phyloP scores from a whole-genome alignment of 176 grass and related monocot genomes.

The Puya raimondii region DNA sequence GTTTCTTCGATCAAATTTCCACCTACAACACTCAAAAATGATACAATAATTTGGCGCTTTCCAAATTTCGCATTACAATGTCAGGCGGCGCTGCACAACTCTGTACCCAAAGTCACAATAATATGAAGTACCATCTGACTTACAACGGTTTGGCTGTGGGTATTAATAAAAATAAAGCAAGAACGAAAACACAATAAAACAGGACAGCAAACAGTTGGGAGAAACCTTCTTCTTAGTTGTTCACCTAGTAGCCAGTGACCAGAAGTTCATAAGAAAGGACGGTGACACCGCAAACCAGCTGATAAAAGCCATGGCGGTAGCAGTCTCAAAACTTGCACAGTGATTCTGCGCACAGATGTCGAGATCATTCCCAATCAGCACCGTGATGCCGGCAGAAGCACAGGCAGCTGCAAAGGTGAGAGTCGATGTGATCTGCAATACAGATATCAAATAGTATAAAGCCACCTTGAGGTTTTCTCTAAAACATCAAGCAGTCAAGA shows the following conservation, averaged over 20 bases:
- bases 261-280: constrained; percentile 57
- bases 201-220: background rate
- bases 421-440: constrained; percentile 57
- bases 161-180: no score
- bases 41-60: no score
- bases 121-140: no score
- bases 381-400: constrained; percentile 58
- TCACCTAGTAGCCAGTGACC: constrained; percentile 53
- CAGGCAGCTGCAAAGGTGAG: constrained; percentile 67
- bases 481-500: background rate
- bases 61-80: no score
- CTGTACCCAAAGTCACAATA: no score
- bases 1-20: no score
- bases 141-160: no score
- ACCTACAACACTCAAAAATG: no score
- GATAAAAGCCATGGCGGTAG: constrained; percentile 80
- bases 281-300: constrained; percentile 69
- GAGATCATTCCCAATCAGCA: constrained; percentile 69
- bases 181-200: background rate
- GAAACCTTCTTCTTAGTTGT: background rate
- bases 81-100: no score
- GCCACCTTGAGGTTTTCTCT: background rate
- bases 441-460: background rate
- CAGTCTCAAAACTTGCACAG: constrained; percentile 54
- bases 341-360: constrained; percentile 58